Evolutionary conservation across 2,329 filamentous ascomycete genomes (phyloP).

Genomic region (Aspergillus tanneri): DNA sequence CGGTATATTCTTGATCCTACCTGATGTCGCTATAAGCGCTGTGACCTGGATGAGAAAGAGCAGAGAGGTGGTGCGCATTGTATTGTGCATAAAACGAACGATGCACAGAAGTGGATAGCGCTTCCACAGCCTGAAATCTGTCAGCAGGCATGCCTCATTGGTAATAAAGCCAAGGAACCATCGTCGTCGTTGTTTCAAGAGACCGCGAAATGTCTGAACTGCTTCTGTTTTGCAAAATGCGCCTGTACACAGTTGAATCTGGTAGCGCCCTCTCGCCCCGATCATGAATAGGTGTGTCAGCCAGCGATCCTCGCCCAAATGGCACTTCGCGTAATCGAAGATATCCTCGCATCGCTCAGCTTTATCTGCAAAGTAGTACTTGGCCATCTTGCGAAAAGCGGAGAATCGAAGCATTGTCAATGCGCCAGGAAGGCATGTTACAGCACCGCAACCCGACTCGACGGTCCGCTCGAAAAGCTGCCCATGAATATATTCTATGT

Average conservation of each 20-base stretch:
- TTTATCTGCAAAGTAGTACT: constrained; percentile 97
- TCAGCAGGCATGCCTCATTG: constrained; percentile 98
- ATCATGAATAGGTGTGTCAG: constrained; percentile 99
- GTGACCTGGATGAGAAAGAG: constrained; percentile 93
- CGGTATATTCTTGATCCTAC: constrained; percentile 73
- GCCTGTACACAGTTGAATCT: constrained; percentile 96
- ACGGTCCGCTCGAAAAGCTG: constrained; percentile 95
- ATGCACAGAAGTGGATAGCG: constrained; percentile 83
- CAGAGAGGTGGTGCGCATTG: constrained; percentile 87
- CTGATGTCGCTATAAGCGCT: constrained; percentile 79
- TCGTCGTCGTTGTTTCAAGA: constrained; percentile 89
- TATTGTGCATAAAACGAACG: constrained; percentile 92
- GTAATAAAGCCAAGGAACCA: constrained; percentile 99
- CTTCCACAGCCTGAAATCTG: constrained; percentile 86
- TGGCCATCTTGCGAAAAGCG: constrained; percentile 93
- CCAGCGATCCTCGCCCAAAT: constrained; percentile 94
- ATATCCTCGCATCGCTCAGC: constrained; percentile 92
- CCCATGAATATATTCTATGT: constrained; percentile 97
- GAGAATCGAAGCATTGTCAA: constrained; percentile 94
- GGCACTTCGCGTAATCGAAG: constrained; percentile 94
- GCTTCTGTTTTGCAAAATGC: constrained; percentile 99
- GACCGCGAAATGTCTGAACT: constrained; percentile 78
- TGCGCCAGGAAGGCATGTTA: constrained; percentile 93
- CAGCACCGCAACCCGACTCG: constrained; percentile 88
- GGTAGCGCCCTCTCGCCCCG: constrained; percentile 84